Evolutionary conservation across 805 yeast species (phyloP), one percentile per base, ranked within the genome.

Genomic region (Scheffersomyces amazonensis): DNA sequence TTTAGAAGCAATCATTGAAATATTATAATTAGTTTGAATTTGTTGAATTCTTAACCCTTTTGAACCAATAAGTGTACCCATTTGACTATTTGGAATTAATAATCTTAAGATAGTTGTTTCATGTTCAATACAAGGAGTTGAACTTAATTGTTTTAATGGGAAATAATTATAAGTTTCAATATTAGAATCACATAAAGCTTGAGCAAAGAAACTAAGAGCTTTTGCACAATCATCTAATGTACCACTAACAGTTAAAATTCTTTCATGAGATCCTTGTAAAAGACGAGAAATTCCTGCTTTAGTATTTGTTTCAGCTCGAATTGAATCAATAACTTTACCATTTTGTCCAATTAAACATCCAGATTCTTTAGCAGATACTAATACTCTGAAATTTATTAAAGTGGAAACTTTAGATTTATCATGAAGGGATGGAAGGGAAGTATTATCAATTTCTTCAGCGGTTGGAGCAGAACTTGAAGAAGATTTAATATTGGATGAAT

Each of bases 291-390:
- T 87, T 13, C 95, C 96, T 4, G 95, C 95, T 56, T 83, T 86
- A 42, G 89, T 88, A 39, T 76, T 75, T 21, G 91, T 85, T 41
- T 76, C 76, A 35, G 78, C 87, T 47, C 96, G 73, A 33, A 89
- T 78, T 24, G 76, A 72, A 39, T 89, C 84, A 43, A 89, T 88
- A 39, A 83, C 83, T 35, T 74, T 70, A 32, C 96, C 96, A 47
- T 78, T 83, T 48, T 84, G 84, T 37, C 96, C 96, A 50, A 89
- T 89, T 44, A 89, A 78, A 44, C 88, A 85, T 13, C 96, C 96
- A 10, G 95, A 90, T 60, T 89, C 96, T 54, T 83, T 84, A 39
- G 89, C 77, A 2, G 93, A 80, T 15, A 89, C 84, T 20, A 89
- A 71, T 1, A 87, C 75, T 42, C 89, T 47, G 50, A 54, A 61